A percentile compares a stretch with the other conserved stretches of the same genome.
Evolutionary conservation across 129 eudicot genomes (phyloP).

Genomic region (Helianthus tuberosus): DNA sequence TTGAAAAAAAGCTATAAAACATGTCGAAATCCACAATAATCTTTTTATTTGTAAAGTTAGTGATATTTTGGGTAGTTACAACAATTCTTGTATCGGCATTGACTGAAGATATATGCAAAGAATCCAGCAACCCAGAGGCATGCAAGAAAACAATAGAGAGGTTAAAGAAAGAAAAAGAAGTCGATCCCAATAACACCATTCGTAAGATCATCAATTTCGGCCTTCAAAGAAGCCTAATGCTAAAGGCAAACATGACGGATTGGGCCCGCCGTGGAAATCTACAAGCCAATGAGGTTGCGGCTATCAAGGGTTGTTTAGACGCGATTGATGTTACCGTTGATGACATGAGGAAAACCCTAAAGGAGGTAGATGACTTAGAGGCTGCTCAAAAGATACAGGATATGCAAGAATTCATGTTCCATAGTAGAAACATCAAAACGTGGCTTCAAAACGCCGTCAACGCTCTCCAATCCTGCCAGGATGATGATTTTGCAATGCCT

Average conservation of each 20-base stretch:
- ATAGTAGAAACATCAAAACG: constrained; percentile 25
- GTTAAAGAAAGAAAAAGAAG: constrained; percentile 32
- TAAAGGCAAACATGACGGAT: constrained; percentile 29
- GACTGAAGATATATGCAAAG: constrained; percentile 21
- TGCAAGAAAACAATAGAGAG: constrained; percentile 31
- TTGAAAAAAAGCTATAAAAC: neutral
- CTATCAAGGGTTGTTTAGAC: constrained; percentile 40
- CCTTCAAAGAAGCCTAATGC: constrained; percentile 30
- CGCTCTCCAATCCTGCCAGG: constrained; percentile 24
- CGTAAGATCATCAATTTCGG: constrained; percentile 40
- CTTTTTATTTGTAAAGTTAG: constrained; percentile 11
- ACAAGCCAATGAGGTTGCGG: constrained; percentile 40
- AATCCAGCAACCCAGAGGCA: constrained; percentile 32
- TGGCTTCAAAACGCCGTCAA: constrained; percentile 36
- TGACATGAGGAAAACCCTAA: constrained; percentile 39
- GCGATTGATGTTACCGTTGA: constrained; percentile 36
- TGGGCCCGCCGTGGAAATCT: constrained; percentile 31
- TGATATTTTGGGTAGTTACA: constrained; percentile 21
- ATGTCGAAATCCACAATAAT: constrained; percentile 24
- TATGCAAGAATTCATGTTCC: constrained; percentile 27
- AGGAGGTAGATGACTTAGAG: constrained; percentile 38
- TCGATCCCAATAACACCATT: constrained; percentile 36
- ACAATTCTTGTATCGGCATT: constrained; percentile 25
- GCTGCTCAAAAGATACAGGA: constrained; percentile 28
- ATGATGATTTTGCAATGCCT: constrained; percentile 38